A percentile compares a stretch with the other conserved stretches of the same genome.
Evolutionary conservation across 345 rosid genomes (phyloP).

Genomic region (Gossypium stocksii): DNA sequence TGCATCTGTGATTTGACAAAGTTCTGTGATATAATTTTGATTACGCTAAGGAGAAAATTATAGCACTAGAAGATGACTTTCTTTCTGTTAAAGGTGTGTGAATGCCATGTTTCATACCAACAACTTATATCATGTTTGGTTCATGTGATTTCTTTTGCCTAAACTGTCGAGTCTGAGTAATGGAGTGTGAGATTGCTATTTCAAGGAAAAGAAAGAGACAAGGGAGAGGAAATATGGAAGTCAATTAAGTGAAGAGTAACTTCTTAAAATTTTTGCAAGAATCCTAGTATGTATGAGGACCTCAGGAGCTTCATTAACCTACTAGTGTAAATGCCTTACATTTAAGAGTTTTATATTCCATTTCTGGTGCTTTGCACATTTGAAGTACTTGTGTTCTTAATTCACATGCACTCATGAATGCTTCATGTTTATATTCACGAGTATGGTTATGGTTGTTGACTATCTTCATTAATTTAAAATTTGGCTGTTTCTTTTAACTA

Average conservation of each 20-base stretch:
- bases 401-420: neutral
- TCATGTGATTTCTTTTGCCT: neutral
- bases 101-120: neutral
- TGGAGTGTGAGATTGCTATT: neutral
- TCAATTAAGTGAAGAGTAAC: neutral
- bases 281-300: neutral
- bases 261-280: neutral
- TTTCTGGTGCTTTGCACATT: neutral
- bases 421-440: neutral
- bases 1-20: neutral
- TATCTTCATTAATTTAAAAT: neutral
- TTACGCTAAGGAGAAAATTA: neutral
- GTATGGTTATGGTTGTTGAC: conserved; percentile 3
- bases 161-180: neutral
- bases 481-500: conserved; percentile 12
- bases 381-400: neutral
- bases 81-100: neutral
- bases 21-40: neutral
- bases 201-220: neutral
- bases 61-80: neutral
- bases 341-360: neutral
- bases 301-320: neutral
- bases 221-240: neutral
- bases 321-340: neutral
- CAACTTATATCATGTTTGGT: neutral